Conservation (phyloP, 257 asterid genomes). For the Avicennia marina region DNA sequence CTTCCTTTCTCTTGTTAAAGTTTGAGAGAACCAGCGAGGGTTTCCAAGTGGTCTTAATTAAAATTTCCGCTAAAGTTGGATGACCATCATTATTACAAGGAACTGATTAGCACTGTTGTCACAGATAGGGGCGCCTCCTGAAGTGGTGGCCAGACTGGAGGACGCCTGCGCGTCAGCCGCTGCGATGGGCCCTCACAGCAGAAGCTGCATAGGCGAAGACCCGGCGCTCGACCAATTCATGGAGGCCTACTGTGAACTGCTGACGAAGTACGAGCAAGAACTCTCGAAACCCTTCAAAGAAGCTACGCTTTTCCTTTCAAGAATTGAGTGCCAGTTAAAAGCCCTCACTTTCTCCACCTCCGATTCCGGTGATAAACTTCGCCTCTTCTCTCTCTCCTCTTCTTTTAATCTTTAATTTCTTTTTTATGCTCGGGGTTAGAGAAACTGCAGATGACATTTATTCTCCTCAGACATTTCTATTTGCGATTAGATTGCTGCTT, state of each 20-base stretch:
- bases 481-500: slow-evolving; percentile 26
- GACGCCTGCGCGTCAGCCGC: slow-evolving; percentile 71
- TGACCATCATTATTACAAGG: too few species aligned
- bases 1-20: too few species aligned
- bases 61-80: too few species aligned
- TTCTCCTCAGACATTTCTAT: slow-evolving; percentile 38
- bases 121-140: slow-evolving; percentile 99
- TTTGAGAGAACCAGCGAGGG: too few species aligned
- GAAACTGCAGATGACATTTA: background rate
- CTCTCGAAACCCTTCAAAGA: slow-evolving; percentile 90
- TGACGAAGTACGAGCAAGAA: slow-evolving; percentile 80
- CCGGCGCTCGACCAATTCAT: slow-evolving; percentile 92
- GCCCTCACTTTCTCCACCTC: slow-evolving; percentile 60
- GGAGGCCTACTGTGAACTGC: slow-evolving; percentile 99
- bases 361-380: slow-evolving; percentile 41
- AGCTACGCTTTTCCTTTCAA: slow-evolving; percentile 88
- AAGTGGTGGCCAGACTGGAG: slow-evolving; percentile 81
- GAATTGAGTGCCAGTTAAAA: slow-evolving; percentile 77
- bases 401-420: background rate
- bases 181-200: slow-evolving; percentile 29
- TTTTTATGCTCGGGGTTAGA: too few species aligned
- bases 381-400: background rate
- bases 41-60: too few species aligned
- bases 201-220: slow-evolving; percentile 62
- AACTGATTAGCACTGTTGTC: too few species aligned